phyloP scores from a whole-genome alignment of 495 filamentous ascomycete genomes.

The Talaromyces liani region DNA sequence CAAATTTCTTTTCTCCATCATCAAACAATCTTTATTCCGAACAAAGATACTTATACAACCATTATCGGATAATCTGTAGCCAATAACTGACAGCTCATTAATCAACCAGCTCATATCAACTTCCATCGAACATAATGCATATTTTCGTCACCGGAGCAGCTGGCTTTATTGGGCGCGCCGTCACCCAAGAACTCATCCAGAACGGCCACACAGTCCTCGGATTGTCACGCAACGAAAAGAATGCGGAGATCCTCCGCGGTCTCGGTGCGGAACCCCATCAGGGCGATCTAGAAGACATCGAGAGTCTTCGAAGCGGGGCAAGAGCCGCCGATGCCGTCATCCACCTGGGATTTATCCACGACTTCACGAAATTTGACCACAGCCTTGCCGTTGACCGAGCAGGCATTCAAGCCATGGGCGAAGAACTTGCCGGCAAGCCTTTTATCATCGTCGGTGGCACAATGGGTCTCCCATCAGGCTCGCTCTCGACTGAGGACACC shows the following conservation, averaged over 20 bases:
- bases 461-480: constrained; percentile 21
- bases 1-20: neutral
- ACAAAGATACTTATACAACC: neutral
- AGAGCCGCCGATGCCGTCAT: constrained; percentile 29
- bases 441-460: constrained; percentile 27
- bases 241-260: constrained; percentile 21
- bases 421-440: constrained; percentile 22
- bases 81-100: neutral
- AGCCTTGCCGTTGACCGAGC: constrained; percentile 17
- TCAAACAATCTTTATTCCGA: neutral
- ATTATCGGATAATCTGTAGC: neutral
- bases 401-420: constrained; percentile 27
- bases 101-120: neutral
- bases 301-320: constrained; percentile 23
- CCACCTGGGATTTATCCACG: constrained; percentile 24
- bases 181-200: constrained; percentile 23
- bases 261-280: constrained; percentile 28
- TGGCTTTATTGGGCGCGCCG: constrained; percentile 31
- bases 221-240: constrained; percentile 24
- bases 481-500: constrained; percentile 25
- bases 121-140: constrained; percentile 4
- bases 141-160: constrained; percentile 38
- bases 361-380: constrained; percentile 10
- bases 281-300: constrained; percentile 24
- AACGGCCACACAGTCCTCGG: constrained; percentile 28